phyloP scores from a whole-genome alignment of 2,329 filamentous ascomycete species.

The Pseudonectria buxi region DNA sequence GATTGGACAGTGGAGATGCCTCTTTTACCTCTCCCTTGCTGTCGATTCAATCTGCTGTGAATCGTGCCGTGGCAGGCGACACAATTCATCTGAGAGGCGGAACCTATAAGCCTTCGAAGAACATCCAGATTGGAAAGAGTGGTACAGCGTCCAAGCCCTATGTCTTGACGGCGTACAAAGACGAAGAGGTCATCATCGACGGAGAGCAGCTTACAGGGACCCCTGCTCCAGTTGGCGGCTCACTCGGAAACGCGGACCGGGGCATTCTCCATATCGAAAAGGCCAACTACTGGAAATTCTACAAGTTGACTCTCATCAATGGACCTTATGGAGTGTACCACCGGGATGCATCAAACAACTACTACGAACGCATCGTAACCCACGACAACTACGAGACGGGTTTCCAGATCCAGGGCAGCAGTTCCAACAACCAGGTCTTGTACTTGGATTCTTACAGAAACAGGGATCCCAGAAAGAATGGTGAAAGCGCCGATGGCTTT shows the following conservation, averaged over 20 bases:
- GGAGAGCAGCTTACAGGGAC: conserved; percentile 35
- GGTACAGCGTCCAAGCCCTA: conserved; percentile 34
- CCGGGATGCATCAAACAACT: conserved; percentile 30
- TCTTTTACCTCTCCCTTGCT: conserved; percentile 33
- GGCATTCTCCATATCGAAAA: conserved; percentile 41
- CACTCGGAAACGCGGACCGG: conserved; percentile 34
- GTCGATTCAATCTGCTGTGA: conserved; percentile 40
- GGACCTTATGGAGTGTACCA: conserved; percentile 32
- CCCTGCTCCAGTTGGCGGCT: conserved; percentile 33
- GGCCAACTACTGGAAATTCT: conserved; percentile 40
- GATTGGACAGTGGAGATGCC: conserved; percentile 29
- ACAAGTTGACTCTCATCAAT: conserved; percentile 31
- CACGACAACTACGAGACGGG: conserved; percentile 34
- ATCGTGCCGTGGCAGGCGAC: conserved; percentile 39
- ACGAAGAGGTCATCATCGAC: conserved; percentile 39
- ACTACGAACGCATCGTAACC: conserved; percentile 29
- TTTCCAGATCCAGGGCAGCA: conserved; percentile 28
- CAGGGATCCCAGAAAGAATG: conserved; percentile 43
- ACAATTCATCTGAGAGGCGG: conserved; percentile 39
- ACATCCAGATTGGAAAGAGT: conserved; percentile 40
- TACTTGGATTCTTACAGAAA: conserved; percentile 39
- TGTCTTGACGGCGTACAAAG: conserved; percentile 34
- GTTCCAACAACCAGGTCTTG: conserved; percentile 32
- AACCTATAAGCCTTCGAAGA: conserved; percentile 38
- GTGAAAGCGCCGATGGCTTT: conserved; percentile 44